Conservation (phyloP, 108 stramenopile genomes). For the Halocafeteria seosinensis region DNA sequence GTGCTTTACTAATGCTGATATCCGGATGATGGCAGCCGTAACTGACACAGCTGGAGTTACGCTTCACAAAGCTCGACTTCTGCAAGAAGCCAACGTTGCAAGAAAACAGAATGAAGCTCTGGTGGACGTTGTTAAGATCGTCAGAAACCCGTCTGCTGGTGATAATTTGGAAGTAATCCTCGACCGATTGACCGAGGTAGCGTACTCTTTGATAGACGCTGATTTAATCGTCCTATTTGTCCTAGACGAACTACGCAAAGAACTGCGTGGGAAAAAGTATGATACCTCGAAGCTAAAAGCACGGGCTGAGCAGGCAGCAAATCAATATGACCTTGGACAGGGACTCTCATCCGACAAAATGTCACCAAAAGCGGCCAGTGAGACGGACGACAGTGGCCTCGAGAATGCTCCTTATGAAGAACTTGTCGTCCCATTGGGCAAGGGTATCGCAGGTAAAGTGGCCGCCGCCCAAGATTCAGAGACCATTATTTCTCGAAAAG, state of each 20-base stretch:
- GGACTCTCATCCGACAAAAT: too few species aligned
- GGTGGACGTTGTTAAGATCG: neutral
- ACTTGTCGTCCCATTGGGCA: too few species aligned
- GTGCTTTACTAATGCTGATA: neutral
- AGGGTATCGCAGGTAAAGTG: too few species aligned
- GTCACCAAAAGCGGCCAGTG: too few species aligned
- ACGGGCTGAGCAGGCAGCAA: too few species aligned
- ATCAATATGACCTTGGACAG: too few species aligned
- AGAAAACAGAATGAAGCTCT: neutral
- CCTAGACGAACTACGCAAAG: neutral
- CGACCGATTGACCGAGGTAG: neutral
- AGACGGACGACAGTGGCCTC: too few species aligned
- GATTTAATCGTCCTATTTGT: neutral
- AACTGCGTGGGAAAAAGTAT: neutral
- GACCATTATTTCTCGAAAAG: too few species aligned
- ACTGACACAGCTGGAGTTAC: neutral
- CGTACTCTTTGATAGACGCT: neutral
- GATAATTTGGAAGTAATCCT: neutral
- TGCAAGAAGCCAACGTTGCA: neutral
- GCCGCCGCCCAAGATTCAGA: too few species aligned
- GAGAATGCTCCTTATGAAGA: too few species aligned
- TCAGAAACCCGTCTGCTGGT: neutral
- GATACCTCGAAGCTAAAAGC: neutral
- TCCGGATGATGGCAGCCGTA: neutral
- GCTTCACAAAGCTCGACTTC: neutral